Evolutionary conservation across 2,329 filamentous ascomycete species (phyloP).

Genomic region (Xylariaceae sp.): DNA sequence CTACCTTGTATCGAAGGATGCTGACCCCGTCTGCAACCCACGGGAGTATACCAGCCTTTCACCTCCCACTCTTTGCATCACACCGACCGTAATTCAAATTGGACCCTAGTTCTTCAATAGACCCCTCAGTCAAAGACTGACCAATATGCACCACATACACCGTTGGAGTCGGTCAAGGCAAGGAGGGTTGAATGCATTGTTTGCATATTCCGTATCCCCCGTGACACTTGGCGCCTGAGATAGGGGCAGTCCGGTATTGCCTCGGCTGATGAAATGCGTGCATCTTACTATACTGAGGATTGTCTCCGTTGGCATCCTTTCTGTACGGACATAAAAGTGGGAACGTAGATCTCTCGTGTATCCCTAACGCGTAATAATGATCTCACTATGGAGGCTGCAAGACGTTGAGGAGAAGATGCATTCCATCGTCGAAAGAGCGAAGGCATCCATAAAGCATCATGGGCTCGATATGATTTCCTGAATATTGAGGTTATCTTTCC

Average conservation of each 20-base stretch:
- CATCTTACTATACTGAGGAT: conserved; percentile 48
- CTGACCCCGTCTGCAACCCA: neutral
- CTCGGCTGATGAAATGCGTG: conserved; percentile 48
- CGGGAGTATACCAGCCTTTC: conserved; percentile 25
- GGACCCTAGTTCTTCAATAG: conserved; percentile 46
- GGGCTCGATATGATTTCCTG: too few relatives aligned
- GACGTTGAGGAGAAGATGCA: too few relatives aligned
- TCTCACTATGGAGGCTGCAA: too few relatives aligned
- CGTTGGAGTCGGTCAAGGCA: conserved; percentile 46
- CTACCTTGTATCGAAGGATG: neutral
- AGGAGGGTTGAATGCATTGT: conserved; percentile 39
- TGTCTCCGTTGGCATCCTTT: conserved; percentile 46
- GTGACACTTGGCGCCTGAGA: conserved; percentile 21
- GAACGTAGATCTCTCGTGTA: too few relatives aligned
- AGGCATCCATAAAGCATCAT: too few relatives aligned
- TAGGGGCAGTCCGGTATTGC: too few relatives aligned
- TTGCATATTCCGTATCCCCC: conserved; percentile 38
- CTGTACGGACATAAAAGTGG: too few relatives aligned
- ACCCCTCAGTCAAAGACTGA: conserved; percentile 45
- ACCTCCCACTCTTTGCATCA: conserved; percentile 50
- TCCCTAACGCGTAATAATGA: too few relatives aligned
- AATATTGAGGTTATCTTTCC: too few relatives aligned
- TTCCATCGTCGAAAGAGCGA: too few relatives aligned
- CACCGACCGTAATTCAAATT: conserved; percentile 56
- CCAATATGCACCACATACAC: conserved; percentile 37